Base-by-base conservation (phyloP, 2,329 filamentous ascomycete species). In the Dothistroma pini region DNA sequence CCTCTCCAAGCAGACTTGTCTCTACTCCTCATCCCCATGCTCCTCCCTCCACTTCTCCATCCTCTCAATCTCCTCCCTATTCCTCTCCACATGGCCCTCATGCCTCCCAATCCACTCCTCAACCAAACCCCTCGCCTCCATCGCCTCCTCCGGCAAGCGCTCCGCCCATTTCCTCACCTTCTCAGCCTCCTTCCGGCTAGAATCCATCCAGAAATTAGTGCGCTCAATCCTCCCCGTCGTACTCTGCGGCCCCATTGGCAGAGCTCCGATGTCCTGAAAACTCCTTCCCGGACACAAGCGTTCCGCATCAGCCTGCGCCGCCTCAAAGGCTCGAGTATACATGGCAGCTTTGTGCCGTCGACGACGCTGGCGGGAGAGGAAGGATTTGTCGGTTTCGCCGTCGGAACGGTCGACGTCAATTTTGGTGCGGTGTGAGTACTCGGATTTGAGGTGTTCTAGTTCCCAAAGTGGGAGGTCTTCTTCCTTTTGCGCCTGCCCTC, bases 381-480 rank as follows among this genome's bases (percentile, higher is more conserved):
- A 34, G 12, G 16, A 22, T 14, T 22, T n/a, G 22, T 52, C 25
- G 21, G 19, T 25, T 12, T 50, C 48, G 16, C 56, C 38, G 11
- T 34, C 29, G 11, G 16, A 11, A 22, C 51, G 47, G 11, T 21
- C 16, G 35, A 44, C 54, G 16, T 50, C 54, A n/a, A 29, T 57
- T 19, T 11, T 16, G 32, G 22, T 47, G 22, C 19, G 4, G 35
- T 32, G 25, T 19, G 25, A 38, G 4, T 56, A 19, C 16, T 62
- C 57, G 9, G 58, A 54, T 14, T 56, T 48, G 5, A 65, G 55
- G 31, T 41, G 16, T 41, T 61, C 58, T 2, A 50, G n/a, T 51
- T 65, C 60, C 63, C 63, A 65, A 16, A 65, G 44, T 22, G 63
- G 63, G 22, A 63, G 49, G 49, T 65, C 60, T 51, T 59, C 60